Evolutionary conservation across 139 green algal genomes (phyloP).

Genomic region (Nannochloris sp.): DNA sequence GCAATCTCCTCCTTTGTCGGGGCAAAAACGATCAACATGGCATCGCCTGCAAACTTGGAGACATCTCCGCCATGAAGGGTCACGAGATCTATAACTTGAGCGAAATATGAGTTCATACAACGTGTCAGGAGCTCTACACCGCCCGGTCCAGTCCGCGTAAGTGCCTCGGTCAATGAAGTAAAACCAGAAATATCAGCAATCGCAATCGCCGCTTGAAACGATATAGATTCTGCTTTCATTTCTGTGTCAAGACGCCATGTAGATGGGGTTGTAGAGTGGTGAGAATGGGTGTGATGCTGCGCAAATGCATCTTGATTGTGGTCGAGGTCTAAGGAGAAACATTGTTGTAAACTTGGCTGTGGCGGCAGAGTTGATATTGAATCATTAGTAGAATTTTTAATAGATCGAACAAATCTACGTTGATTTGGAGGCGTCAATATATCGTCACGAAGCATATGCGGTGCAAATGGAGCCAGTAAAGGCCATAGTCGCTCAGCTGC

Average conservation of each 20-base stretch:
- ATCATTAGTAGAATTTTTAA: neutral
- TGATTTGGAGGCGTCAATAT: constrained; percentile 4
- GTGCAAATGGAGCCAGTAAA: constrained; percentile 51
- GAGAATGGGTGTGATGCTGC: no score
- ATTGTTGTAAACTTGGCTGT: no score
- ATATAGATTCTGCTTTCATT: neutral
- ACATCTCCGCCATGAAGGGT: constrained; percentile 63
- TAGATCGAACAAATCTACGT: neutral
- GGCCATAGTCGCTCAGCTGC: constrained; percentile 17
- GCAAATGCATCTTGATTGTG: no score
- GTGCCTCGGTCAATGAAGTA: constrained; percentile 67
- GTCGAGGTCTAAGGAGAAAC: no score
- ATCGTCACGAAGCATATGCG: constrained; percentile 46
- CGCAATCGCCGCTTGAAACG: constrained; percentile 44
- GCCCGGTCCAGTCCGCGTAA: constrained; percentile 31
- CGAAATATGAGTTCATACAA: constrained; percentile 83
- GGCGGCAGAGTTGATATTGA: no score
- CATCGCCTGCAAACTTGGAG: constrained; percentile 79
- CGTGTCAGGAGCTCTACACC: constrained; percentile 73
- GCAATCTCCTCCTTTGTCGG: constrained; percentile 14
- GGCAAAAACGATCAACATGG: constrained; percentile 69
- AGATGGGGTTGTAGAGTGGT: neutral
- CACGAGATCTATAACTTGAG: constrained; percentile 63
- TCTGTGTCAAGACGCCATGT: neutral
- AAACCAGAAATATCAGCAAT: constrained; percentile 79